phyloP scores from a whole-genome alignment of 805 yeast species.

The Candida krabiensis region DNA sequence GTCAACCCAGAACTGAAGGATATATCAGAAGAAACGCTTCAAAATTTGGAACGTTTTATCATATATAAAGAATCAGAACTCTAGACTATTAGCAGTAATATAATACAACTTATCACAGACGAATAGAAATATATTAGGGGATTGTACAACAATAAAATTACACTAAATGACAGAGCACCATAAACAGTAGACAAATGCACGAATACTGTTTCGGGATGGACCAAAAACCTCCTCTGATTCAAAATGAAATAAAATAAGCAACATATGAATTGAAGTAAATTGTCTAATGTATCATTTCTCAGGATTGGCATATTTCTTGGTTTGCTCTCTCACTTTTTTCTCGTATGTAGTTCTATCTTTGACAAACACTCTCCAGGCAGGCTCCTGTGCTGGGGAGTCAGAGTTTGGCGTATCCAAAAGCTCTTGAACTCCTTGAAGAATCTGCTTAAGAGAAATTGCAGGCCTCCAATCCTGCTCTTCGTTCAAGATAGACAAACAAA shows the following conservation, averaged over 20 bases:
- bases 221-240: too few species aligned
- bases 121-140: not conserved
- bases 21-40: constrained; percentile 64
- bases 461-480: constrained; percentile 99
- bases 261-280: not conserved
- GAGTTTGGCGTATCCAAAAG: constrained; percentile 88
- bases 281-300: constrained; percentile 10
- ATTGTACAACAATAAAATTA: not conserved
- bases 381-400: constrained; percentile 95
- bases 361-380: constrained; percentile 87
- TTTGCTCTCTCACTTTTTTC: constrained; percentile 78
- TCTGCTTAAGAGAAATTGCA: constrained; percentile 86
- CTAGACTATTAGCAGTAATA: not conserved
- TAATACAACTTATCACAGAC: too few species aligned
- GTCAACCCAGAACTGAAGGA: constrained; percentile 55
- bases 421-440: constrained; percentile 90
- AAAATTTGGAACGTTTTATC: constrained; percentile 72
- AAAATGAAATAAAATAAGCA: too few species aligned
- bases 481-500: constrained; percentile 88
- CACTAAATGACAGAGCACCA: not conserved
- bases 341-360: constrained; percentile 70
- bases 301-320: constrained; percentile 59
- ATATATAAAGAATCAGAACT: constrained; percentile 63
- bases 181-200: not conserved
- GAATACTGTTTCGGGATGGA: constrained; percentile 3